phyloP scores from a whole-genome alignment of 305 asterid species.

The Fraxinus sp. region DNA sequence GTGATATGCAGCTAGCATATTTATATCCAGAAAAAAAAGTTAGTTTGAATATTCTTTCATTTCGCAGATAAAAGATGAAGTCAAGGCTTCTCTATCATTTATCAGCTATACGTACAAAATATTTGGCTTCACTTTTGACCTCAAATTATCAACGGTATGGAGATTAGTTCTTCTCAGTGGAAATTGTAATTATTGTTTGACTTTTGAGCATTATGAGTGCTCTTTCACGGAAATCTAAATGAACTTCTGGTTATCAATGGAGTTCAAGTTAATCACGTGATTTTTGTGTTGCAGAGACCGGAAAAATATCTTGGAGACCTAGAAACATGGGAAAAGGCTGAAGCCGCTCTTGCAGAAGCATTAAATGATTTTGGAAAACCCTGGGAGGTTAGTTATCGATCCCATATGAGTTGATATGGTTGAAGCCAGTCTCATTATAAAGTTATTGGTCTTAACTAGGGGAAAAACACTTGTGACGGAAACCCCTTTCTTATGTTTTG shows the following conservation, averaged over 20 bases:
- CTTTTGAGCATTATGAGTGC: neutral
- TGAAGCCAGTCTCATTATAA: neutral
- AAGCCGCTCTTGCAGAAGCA: conserved; percentile 87
- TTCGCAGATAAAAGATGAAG: conserved; percentile 91
- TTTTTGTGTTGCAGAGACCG: conserved; percentile 72
- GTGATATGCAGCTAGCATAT: conserved; percentile 11
- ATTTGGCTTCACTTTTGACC: conserved; percentile 95
- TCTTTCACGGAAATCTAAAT: conserved; percentile 11
- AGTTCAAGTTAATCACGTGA: conserved; percentile 1
- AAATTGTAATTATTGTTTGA: conserved; percentile 12
- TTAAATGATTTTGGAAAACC: conserved; percentile 83
- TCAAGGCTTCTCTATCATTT: conserved; percentile 81
- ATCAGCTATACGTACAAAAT: conserved; percentile 62
- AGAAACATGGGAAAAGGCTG: conserved; percentile 86
- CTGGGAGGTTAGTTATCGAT: conserved; percentile 71
- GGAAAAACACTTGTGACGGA: neutral
- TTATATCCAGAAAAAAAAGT: neutral
- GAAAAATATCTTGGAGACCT: conserved; percentile 86
- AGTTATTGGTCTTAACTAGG: neutral
- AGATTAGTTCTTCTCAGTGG: conserved; percentile 21
- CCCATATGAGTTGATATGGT: conserved; percentile 17
- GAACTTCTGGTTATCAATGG: conserved; percentile 19
- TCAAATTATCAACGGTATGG: conserved; percentile 93
- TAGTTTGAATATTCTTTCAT: conserved; percentile 25
- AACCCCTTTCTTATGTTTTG: conserved; percentile 12